phyloP scores from a whole-genome alignment of 2,329 filamentous ascomycete genomes.

The Neoarthrinium moseri region DNA sequence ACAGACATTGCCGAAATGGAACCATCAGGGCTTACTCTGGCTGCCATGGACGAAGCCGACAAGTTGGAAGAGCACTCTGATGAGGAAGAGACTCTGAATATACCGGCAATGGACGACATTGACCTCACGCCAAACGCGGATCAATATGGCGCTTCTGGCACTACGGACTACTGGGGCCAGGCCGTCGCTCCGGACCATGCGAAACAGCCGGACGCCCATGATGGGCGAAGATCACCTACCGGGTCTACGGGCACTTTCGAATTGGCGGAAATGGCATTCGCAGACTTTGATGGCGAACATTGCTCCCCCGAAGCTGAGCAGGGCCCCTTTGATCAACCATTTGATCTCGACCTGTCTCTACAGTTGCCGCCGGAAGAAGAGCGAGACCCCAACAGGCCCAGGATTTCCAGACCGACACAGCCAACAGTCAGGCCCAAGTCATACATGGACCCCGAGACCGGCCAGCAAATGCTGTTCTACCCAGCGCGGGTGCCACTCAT shows the following conservation, averaged over 20 bases:
- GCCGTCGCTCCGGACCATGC: constrained; percentile 18
- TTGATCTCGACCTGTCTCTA: constrained; percentile 15
- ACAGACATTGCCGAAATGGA: constrained; percentile 59
- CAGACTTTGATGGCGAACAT: constrained; percentile 80
- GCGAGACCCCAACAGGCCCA: constrained; percentile 16
- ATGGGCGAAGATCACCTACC: constrained; percentile 42
- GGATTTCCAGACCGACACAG: constrained; percentile 31
- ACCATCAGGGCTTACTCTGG: constrained; percentile 47
- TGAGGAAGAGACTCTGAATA: constrained; percentile 31
- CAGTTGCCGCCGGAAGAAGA: constrained; percentile 15
- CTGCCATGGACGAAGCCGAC: constrained; percentile 55
- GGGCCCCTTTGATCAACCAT: constrained; percentile 19
- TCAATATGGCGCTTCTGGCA: constrained; percentile 18
- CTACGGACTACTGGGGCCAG: constrained; percentile 29
- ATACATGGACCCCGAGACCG: constrained; percentile 63
- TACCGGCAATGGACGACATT: constrained; percentile 21
- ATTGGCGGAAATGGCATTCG: constrained; percentile 66
- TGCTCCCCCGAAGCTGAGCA: constrained; percentile 55
- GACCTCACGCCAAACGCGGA: constrained; percentile 27
- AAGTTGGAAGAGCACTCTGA: constrained; percentile 32
- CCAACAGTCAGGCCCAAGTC: constrained; percentile 46
- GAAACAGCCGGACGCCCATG: constrained; percentile 22
- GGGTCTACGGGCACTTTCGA: constrained; percentile 62
- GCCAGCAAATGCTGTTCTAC: constrained; percentile 88
- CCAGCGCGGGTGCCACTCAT: constrained; percentile 91